phyloP scores from a whole-genome alignment of 169 alveolate species.

The Eimeria acervulina region DNA sequence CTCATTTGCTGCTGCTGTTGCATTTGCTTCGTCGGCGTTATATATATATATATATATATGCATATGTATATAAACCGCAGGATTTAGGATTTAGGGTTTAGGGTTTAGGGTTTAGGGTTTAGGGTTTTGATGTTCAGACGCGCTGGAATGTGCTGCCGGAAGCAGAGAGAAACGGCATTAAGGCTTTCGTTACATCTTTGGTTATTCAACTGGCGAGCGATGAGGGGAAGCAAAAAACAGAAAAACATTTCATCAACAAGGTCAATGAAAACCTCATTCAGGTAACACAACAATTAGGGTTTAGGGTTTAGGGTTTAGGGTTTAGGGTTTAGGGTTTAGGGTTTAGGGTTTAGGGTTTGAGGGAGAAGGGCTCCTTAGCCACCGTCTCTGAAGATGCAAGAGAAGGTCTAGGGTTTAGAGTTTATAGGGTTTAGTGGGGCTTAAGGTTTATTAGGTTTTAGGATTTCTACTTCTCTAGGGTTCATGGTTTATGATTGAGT shows the following conservation, averaged over 20 bases:
- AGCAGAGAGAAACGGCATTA: conserved; percentile 83
- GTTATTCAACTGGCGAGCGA: conserved; percentile 84
- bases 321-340: background rate
- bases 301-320: conserved; percentile 42
- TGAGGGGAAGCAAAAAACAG: conserved; percentile 74
- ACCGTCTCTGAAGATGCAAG: too few relatives aligned
- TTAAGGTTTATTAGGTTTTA: background rate
- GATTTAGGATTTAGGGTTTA: conserved; percentile 45
- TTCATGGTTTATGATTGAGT: too few relatives aligned
- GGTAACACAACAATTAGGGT: conserved; percentile 34
- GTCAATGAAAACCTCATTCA: conserved; percentile 86
- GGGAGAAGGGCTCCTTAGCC: too few relatives aligned
- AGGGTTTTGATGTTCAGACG: conserved; percentile 47
- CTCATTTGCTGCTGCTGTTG: background rate
- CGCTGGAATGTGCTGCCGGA: conserved; percentile 83
- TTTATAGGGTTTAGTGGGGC: conserved; percentile 29
- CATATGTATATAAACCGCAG: too few relatives aligned
- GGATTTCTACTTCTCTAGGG: too few relatives aligned
- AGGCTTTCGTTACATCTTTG: conserved; percentile 85
- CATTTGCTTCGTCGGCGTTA: background rate
- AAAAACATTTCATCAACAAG: conserved; percentile 87
- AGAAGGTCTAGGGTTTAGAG: conserved; percentile 19
- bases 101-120: conserved; percentile 55
- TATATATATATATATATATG: too few relatives aligned
- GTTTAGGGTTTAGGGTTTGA: too few relatives aligned